Evolutionary conservation across 768 basidiomycete genomes (phyloP), one percentile per base, ranked within the genome.

Genomic region (Royoungia palumana): DNA sequence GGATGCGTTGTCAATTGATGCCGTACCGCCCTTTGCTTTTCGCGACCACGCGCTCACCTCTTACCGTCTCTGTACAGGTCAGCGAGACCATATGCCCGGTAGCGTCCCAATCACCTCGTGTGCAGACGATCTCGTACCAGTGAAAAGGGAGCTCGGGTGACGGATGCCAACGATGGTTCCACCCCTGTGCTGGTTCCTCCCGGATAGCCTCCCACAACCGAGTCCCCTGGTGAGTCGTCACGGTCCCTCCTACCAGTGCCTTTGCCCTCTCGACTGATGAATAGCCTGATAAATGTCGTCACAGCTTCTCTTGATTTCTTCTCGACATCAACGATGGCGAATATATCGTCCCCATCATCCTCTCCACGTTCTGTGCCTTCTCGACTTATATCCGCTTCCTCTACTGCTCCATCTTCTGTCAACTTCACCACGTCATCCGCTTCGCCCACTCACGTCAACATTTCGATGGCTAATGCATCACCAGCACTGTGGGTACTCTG

Each of bases 401-500:
- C 35, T 19, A 49, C 35, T 11, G 30, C 19, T 12, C 20, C 45
- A 17, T 22, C 42, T 34, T 46, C 42, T 10, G 16, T 27, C 41
- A 44, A 20, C 22, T 28, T 9, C 17, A 38, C n/a, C 20, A 25
- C 16, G 25, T 35, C 25, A 5, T 21, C 44, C 22, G 30, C 32
- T 17, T 34, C 16, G 5, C 35, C 46, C 6, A 13, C 25, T 47
- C 20, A 42, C 9, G 34, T 21, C 17, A 42, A 36, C 21, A 27
- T 5, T 9, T 4, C 32, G 14, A 32, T 32, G 32, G 32, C 4
- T 13, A 39, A 16, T 35, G 14, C 38, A 25, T 38, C 49, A 8
- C 17, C 32, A 3, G 5, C 25, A 16, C 27, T 13, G 58, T 59
- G 24, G 41, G 54, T 35, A 21, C 44, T 21, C 19, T 21, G 12